Evolutionary conservation across 140 eudicot genomes (phyloP).

Genomic region (Anethum foeniculum): DNA sequence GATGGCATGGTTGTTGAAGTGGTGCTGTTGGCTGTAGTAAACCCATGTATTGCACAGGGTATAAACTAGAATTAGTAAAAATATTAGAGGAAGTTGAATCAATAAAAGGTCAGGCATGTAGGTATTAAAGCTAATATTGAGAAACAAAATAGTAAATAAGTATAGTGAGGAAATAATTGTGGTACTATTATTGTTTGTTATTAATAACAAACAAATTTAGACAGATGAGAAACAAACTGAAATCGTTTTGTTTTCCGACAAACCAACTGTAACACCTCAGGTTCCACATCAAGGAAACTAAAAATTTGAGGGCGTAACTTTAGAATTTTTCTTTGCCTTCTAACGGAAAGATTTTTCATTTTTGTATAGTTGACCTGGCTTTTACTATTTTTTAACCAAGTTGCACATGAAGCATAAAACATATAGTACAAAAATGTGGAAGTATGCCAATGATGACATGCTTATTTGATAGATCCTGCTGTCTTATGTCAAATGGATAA

Average conservation of each 20-base stretch:
- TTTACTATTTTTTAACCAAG: neutral
- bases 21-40: too few species aligned
- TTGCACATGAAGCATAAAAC: neutral
- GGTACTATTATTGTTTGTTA: neutral
- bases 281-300: neutral
- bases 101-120: neutral
- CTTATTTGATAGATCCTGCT: conserved; percentile 35
- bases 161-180: neutral
- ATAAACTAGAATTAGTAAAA: neutral
- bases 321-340: neutral
- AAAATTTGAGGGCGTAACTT: neutral
- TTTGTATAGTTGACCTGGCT: neutral
- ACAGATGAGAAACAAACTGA: neutral
- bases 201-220: neutral
- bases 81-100: neutral
- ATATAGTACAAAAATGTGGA: conserved; percentile 22
- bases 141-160: neutral
- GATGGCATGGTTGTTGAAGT: neutral
- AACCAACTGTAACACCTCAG: neutral
- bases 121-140: neutral
- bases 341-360: neutral
- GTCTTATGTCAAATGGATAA: conserved; percentile 48
- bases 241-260: neutral
- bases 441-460: conserved; percentile 28
- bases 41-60: neutral